A percentile compares a stretch with the other conserved stretches of the same genome.
Conservation (phyloP, 345 rosid genomes). For the Pistacia atlantica region DNA sequence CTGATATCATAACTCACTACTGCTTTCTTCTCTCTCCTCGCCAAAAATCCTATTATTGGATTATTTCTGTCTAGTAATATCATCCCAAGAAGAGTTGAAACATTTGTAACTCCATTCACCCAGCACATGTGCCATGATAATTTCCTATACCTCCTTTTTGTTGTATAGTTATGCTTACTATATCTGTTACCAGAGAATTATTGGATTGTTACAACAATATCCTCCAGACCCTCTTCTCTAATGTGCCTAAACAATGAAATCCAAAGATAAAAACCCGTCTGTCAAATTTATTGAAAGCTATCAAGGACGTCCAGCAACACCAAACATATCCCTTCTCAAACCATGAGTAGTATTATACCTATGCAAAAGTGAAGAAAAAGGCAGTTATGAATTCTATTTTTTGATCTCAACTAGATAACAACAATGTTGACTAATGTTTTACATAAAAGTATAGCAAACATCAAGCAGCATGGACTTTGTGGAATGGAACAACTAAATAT, state of each 20-base stretch:
- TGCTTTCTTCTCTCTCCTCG: too few species aligned
- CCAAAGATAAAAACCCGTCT: neutral
- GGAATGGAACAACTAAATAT: neutral
- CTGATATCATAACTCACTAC: too few species aligned
- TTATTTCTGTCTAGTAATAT: too few species aligned
- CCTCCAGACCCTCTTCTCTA: neutral
- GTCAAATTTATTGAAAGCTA: too few species aligned
- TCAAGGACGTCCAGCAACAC: too few species aligned
- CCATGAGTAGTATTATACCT: too few species aligned
- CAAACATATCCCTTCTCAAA: too few species aligned
- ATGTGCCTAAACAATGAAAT: neutral
- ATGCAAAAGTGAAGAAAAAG: too few species aligned
- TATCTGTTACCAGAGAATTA: neutral
- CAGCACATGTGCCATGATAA: neutral
- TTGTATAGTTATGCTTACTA: neutral
- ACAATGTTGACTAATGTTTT: neutral
- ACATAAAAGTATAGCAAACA: neutral
- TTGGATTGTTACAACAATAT: neutral
- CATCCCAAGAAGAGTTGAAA: too few species aligned
- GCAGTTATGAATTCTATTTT: too few species aligned
- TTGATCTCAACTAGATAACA: neutral
- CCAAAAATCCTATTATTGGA: too few species aligned
- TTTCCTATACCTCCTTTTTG: neutral
- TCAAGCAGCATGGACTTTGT: neutral
- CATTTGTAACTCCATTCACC: neutral